These are phyloP conservation scores for Selaginella tamariscina DNA, from an alignment of 75 land plant species.

Conservation along the genomic window DNA sequence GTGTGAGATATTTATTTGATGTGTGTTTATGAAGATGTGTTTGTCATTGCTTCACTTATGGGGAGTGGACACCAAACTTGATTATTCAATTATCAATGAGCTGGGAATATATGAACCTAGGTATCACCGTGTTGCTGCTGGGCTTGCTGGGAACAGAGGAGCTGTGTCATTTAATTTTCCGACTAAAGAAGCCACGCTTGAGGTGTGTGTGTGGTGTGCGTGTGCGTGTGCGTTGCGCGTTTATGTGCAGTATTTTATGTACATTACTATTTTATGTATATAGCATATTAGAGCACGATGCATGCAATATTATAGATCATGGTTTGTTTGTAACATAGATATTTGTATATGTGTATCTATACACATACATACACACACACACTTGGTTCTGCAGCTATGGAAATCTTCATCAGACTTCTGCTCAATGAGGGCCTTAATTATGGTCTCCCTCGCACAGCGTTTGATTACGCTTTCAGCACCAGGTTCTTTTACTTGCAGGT, in stretches of 20 bases:
- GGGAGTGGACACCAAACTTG: constrained; percentile 59
- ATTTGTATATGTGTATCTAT: too few relatives aligned
- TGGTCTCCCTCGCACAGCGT: constrained; percentile 76
- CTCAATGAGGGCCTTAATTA: constrained; percentile 69
- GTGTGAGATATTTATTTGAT: too few relatives aligned
- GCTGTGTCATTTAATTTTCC: constrained; percentile 58
- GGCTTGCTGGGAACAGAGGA: constrained; percentile 68
- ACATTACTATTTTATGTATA: too few relatives aligned
- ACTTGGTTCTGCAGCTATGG: constrained; percentile 87
- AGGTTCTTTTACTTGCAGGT: constrained; percentile 67
- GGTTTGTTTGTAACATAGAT: too few relatives aligned
- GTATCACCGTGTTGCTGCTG: constrained; percentile 38
- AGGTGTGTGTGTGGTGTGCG: too few relatives aligned
- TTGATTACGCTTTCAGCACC: constrained; percentile 47
- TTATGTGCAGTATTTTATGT: too few relatives aligned
- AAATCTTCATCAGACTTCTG: constrained; percentile 67
- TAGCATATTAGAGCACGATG: too few relatives aligned
- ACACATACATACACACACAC: too few relatives aligned
- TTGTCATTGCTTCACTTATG: constrained; percentile 70
- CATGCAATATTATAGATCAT: too few relatives aligned
- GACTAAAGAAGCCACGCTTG: constrained; percentile 35
- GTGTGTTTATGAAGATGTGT: too few relatives aligned
- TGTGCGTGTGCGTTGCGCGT: too few relatives aligned
- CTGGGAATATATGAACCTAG: constrained; percentile 50
- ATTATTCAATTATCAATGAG: constrained; percentile 46